phyloP scores from a whole-genome alignment of 768 basidiomycete genomes.

The Tricholoma bakamatsutake region DNA sequence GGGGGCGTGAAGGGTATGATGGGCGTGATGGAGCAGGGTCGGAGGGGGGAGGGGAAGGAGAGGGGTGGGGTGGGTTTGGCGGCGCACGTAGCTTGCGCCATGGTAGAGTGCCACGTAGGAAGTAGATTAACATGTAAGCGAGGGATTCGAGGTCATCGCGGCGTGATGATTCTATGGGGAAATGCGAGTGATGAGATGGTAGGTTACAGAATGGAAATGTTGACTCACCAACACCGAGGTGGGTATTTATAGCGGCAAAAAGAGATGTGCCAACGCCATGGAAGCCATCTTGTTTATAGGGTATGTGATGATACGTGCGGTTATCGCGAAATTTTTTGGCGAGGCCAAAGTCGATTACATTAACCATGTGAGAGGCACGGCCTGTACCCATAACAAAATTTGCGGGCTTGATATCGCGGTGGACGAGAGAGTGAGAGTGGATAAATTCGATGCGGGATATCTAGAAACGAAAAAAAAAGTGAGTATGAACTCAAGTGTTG shows the following conservation, averaged over 20 bases:
- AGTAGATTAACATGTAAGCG: conserved; percentile 81
- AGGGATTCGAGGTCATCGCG: conserved; percentile 77
- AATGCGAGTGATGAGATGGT: conserved; percentile 8
- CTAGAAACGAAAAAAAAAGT: conserved; percentile 31
- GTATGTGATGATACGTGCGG: conserved; percentile 58
- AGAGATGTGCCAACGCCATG: conserved; percentile 78
- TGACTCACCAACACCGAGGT: conserved; percentile 64
- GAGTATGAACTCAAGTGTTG: conserved; percentile 10
- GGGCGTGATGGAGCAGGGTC: conserved; percentile 3
- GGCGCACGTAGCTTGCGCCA: conserved; percentile 71
- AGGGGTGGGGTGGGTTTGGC: conserved; percentile 24
- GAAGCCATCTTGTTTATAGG: conserved; percentile 66
- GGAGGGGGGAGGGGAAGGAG: conserved; percentile 18
- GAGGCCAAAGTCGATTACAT: conserved; percentile 88
- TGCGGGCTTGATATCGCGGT: conserved; percentile 97
- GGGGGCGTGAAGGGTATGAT: conserved; percentile 3
- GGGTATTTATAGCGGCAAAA: conserved; percentile 71
- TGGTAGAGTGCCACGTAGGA: conserved; percentile 70
- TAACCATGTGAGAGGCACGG: conserved; percentile 59
- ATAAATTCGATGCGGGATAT: conserved; percentile 96
- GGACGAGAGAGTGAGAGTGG: conserved; percentile 90
- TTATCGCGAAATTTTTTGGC: conserved; percentile 74
- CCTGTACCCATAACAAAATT: conserved; percentile 94
- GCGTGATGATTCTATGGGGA: conserved; percentile 56
- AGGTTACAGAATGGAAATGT: conserved; percentile 1